Evolutionary conservation across 2,329 filamentous ascomycete species (phyloP), one percentile per base, ranked within the genome.

Genomic region (Talaromyces piceae): DNA sequence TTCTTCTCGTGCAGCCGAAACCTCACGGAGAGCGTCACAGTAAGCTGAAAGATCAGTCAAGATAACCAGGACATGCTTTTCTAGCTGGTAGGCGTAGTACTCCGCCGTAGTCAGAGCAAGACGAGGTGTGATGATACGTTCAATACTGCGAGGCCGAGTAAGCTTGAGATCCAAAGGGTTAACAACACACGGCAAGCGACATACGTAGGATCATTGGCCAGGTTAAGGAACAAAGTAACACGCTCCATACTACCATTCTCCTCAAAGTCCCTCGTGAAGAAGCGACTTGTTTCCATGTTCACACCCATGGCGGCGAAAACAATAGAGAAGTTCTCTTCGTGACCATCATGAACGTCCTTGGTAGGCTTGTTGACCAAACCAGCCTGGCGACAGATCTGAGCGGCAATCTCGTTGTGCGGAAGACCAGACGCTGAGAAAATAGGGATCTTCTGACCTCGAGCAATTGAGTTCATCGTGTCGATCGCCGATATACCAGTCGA

Each of bases 231-330:
- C 55, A 98, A 79, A 6, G 94, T 97, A 62, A 88, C 86, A 74
- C 93, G 88, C 77, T 96, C 93, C 84, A 98, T 84, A 75, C 88
- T 95, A 62, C 94, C 94, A 73, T 98, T 98, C 81, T 98, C 90
- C 73, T 98, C 93, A 67, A 98, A 98, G 66, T 98, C 93, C 59
- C 89, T 83, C 31, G 91, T 97, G 78, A 98, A 98, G 82, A 98
- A 98, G 63, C 93, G 87, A 63, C 87, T 88, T 27, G 93, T 98
- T 71, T 98, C 93, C 85, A 98, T 84, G 78, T 98, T 98, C 63
- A 98, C 93, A 90, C 93, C 93, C 93, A 98, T 98, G 67, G 93
- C 93, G 67, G 89, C 94, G 69, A 98, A 98, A 52, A 98, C 93
- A 65, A 98, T 98, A 55, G 91, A 96, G 81, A 98, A 98, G 78